Evolutionary conservation across 495 filamentous ascomycete genomes (phyloP).

Genomic region (Hyphodiscus hymeniophilus): DNA sequence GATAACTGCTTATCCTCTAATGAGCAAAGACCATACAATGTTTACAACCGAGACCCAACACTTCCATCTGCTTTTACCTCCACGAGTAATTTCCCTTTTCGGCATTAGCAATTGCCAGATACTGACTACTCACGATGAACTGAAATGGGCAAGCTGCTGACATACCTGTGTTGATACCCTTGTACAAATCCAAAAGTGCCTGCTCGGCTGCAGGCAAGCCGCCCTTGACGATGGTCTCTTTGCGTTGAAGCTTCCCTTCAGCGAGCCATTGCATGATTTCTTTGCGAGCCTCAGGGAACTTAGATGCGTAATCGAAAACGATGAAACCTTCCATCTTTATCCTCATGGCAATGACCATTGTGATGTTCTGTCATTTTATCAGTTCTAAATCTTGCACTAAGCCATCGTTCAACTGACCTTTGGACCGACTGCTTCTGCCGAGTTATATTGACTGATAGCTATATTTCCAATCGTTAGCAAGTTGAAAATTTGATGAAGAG

Average conservation of each 20-base stretch:
- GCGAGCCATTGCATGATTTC: slow-evolving; percentile 2
- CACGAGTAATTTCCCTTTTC: slow-evolving; percentile 17
- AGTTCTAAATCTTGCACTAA: neutral
- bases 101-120: neutral
- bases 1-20: neutral
- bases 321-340: slow-evolving; percentile 14
- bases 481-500: too few species aligned
- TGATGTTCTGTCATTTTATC: slow-evolving; percentile 25
- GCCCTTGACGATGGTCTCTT: slow-evolving; percentile 3
- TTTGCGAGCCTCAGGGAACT: neutral
- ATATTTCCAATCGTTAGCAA: slow-evolving; percentile 24
- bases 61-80: slow-evolving; percentile 16
- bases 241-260: slow-evolving; percentile 2
- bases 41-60: slow-evolving; percentile 5
- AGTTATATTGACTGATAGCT: slow-evolving; percentile 22
- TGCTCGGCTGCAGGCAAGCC: neutral
- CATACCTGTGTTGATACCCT: slow-evolving; percentile 1
- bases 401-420: slow-evolving; percentile 18
- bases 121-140: neutral
- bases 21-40: neutral
- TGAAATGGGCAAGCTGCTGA: neutral
- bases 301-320: slow-evolving; percentile 1
- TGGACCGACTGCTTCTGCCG: neutral
- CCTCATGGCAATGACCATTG: slow-evolving; percentile 34
- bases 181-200: neutral